phyloP scores from a whole-genome alignment of 2,329 filamentous ascomycete species.

The Metarhizium album region DNA sequence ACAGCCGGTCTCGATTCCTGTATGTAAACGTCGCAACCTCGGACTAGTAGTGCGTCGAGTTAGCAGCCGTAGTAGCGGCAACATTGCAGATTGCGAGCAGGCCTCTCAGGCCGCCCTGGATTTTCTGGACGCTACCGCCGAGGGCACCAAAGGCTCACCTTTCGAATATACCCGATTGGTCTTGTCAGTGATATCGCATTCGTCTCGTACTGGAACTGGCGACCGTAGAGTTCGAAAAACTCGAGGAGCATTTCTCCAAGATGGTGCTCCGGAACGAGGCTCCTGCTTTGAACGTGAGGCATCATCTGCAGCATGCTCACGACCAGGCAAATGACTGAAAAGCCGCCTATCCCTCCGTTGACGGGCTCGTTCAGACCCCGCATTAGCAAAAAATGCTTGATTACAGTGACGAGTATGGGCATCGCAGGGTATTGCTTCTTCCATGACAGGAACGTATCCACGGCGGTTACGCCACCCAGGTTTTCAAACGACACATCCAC shows the following conservation, averaged over 20 bases:
- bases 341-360: slow-evolving; percentile 84
- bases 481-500: slow-evolving; percentile 97
- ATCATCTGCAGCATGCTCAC: slow-evolving; percentile 78
- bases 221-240: slow-evolving; percentile 85
- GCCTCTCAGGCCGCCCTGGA: too few relatives aligned
- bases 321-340: slow-evolving; percentile 87
- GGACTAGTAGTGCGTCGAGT: slow-evolving; percentile 24
- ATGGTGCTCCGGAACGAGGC: slow-evolving; percentile 50
- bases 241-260: slow-evolving; percentile 74
- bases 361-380: slow-evolving; percentile 85
- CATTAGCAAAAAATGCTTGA: slow-evolving; percentile 91
- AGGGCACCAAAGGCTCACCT: slow-evolving; percentile 43
- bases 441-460: slow-evolving; percentile 73
- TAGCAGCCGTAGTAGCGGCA: background rate
- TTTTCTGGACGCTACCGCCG: background rate
- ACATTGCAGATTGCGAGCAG: background rate
- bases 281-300: slow-evolving; percentile 55
- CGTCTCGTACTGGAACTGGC: slow-evolving; percentile 58
- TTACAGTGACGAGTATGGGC: slow-evolving; percentile 72
- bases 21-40: slow-evolving; percentile 38
- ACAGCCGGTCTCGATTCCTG: slow-evolving; percentile 57
- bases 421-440: slow-evolving; percentile 70
- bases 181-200: slow-evolving; percentile 68
- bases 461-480: slow-evolving; percentile 65
- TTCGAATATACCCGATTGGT: slow-evolving; percentile 58